Percentiles rank a stretch among this genome's conserved stretches.
These are phyloP conservation scores for Suillus hirtellus DNA, from an alignment of 768 basidiomycete genomes.

Conservation along the genomic window DNA sequence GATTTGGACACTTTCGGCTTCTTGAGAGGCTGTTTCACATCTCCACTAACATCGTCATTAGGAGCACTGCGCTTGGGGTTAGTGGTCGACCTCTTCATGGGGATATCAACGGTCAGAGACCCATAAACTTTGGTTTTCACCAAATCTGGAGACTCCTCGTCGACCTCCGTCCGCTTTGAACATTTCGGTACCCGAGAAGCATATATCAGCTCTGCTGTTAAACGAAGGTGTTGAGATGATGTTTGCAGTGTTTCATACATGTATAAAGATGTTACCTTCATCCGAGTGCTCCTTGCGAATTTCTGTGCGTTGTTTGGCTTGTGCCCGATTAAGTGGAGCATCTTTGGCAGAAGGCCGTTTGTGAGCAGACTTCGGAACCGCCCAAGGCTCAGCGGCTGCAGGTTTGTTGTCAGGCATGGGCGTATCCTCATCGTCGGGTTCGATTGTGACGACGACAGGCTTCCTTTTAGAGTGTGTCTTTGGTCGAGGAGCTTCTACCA, in stretches of 20 bases:
- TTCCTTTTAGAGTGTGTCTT: slow-evolving; percentile 11
- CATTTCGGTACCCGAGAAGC: not conserved
- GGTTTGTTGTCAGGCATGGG: not conserved
- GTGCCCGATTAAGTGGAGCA: not conserved
- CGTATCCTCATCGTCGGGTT: slow-evolving; percentile 5
- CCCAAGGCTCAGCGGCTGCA: not conserved
- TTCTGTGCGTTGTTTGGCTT: not conserved
- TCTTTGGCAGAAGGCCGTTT: not conserved
- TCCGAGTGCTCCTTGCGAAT: not conserved
- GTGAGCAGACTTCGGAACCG: not conserved
- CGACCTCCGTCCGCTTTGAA: not conserved
- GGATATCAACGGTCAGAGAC: not conserved
- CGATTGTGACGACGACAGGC: not conserved
- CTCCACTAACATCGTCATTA: slow-evolving; percentile 6
- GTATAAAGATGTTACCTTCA: not conserved
- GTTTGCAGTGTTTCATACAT: not conserved
- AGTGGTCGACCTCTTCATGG: not conserved
- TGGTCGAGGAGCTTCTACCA: slow-evolving; percentile 24
- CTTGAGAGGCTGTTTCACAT: slow-evolving; percentile 15
- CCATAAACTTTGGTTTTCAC: not conserved
- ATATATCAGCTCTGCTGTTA: not conserved
- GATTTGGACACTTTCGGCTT: slow-evolving; percentile 13
- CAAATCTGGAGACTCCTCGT: not conserved
- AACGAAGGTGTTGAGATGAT: not conserved
- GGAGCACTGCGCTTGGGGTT: not conserved